Conservation (phyloP, 257 asterid genomes). For the Petunia axillaris region DNA sequence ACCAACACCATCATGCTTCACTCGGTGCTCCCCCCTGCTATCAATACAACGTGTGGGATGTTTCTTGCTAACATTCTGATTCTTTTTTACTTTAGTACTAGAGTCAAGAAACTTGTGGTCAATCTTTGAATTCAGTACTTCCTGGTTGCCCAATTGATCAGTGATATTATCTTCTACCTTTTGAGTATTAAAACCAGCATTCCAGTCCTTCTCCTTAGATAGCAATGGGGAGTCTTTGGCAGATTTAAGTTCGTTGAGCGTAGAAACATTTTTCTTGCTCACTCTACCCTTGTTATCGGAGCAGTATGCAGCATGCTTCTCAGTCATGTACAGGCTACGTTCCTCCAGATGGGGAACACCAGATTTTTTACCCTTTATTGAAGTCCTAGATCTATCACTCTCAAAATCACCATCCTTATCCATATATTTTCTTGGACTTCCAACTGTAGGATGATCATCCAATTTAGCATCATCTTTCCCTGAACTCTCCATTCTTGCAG, state of each 20-base stretch:
- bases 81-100: conserved; percentile 38
- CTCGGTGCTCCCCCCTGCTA: conserved; percentile 40
- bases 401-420: conserved; percentile 43
- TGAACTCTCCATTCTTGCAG: conserved; percentile 37
- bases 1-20: conserved; percentile 39
- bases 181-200: conserved; percentile 26
- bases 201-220: conserved; percentile 34
- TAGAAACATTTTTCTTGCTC: conserved; percentile 28
- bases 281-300: conserved; percentile 31
- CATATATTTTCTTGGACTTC: conserved; percentile 43
- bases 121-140: conserved; percentile 37
- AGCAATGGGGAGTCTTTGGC: conserved; percentile 35
- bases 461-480: conserved; percentile 43
- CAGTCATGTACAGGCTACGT: conserved; percentile 27
- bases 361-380: conserved; percentile 42
- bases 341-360: conserved; percentile 30
- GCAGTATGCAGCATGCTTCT: conserved; percentile 32
- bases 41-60: conserved; percentile 45
- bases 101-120: conserved; percentile 38
- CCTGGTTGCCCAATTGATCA: conserved; percentile 37
- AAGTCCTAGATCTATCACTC: conserved; percentile 33
- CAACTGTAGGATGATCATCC: conserved; percentile 33
- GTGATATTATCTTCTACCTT: conserved; percentile 33
- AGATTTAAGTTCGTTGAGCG: conserved; percentile 37
- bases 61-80: conserved; percentile 40